phyloP scores from a whole-genome alignment of 148 eudicot genomes.

The Chenopodium album region DNA sequence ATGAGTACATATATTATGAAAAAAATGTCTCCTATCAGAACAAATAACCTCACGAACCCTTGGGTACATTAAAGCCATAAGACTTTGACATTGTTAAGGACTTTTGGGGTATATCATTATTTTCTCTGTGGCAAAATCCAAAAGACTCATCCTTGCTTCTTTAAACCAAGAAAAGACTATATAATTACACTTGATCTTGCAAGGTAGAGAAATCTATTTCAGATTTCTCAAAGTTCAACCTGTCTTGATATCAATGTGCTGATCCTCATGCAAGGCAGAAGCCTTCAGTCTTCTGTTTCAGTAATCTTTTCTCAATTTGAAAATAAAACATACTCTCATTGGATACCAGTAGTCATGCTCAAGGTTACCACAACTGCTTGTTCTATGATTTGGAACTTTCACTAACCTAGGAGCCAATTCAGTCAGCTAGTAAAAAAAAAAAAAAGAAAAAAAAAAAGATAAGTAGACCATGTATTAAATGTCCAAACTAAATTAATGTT shows the following conservation, averaged over 20 bases:
- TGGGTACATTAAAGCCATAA: not conserved
- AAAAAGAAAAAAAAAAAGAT: too few species aligned
- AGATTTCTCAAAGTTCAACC: too few species aligned
- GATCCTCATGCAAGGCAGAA: too few species aligned
- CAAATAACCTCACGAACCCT: not conserved
- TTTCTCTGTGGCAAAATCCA: not conserved
- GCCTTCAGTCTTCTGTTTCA: not conserved
- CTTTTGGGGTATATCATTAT: not conserved
- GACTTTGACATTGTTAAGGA: not conserved
- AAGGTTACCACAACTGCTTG: not conserved
- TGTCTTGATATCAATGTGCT: too few species aligned
- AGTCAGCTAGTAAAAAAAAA: too few species aligned
- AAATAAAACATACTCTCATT: not conserved
- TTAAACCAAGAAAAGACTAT: not conserved
- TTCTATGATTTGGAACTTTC: too few species aligned
- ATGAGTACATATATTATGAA: not conserved
- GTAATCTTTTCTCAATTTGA: not conserved
- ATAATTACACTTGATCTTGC: not conserved
- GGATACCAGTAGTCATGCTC: not conserved
- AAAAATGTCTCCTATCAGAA: not conserved
- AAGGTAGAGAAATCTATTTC: not conserved
- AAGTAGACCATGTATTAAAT: too few species aligned
- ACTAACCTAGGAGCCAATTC: too few species aligned
- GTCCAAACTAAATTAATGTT: too few species aligned
- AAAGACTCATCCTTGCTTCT: not conserved